Evolutionary conservation across 2,329 filamentous ascomycete species (phyloP), one percentile per base, ranked within the genome.

Genomic region (Ceratocystis albifundus): DNA sequence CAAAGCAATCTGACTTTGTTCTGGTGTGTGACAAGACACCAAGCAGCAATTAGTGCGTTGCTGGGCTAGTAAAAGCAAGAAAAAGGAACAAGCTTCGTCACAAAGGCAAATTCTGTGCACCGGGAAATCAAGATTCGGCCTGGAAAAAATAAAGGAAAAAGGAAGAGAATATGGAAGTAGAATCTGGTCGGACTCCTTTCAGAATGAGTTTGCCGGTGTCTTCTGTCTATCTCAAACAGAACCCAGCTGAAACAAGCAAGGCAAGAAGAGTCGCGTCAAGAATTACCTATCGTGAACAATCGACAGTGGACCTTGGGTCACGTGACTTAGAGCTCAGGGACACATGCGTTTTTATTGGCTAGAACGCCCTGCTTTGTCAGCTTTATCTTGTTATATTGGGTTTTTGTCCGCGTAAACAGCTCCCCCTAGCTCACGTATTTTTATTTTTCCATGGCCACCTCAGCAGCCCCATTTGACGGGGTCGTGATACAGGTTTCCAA

Each of bases 221-320:
- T 30, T 59, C 55, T 59, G 28, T 59, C 55, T 59, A 22, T 36
- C 30, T 36, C 55, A 36, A 59, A 20, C 55, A 32, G 28, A 59
- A 30, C 28, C 32, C 17, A 25, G 36, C 59, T 62, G 59, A 44
- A 45, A 62, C 59, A 63, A 53, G 22, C 48, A 53, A 41, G 22
- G 53, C 64, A 48, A 61, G 64, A 30, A 65, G 64, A 68, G 62
- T 65, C 66, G 66, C 66, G 66, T 65, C 63, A 61, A 65, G 64
- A 50, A 57, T 32, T 41, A 15, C 45, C 28, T 17, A 32, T 68
- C 63, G 66, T 68, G 59, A 45, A 65, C 64, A 59, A 62, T 30
- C 45, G 32, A 65, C 48, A 61, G 63, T 65, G 66, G 66, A 41
- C 32, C 64, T 5, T 20, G 0, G 7, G 1, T 25, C 66, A 68